Base-by-base conservation (phyloP, 371 early-diverging fungal genomes). In the Rhizopus stolonifer region DNA sequence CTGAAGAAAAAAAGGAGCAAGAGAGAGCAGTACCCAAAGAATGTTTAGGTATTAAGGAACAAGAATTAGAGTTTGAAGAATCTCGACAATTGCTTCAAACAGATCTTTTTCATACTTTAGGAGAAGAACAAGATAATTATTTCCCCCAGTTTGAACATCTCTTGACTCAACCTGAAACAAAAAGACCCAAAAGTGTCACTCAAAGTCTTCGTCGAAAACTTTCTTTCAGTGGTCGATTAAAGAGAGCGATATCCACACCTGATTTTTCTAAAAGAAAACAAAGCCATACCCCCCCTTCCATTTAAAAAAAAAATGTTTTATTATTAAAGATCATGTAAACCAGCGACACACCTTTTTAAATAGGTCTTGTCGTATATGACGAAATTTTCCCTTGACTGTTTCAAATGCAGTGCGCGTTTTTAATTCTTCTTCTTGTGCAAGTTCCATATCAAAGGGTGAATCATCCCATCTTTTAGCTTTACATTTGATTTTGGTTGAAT, bases 1-100 rank as follows among this genome's bases (percentile, higher is more conserved):
- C 52, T 4, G 53, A 54, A 24, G 26, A 54, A 45, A 26, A 36
- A 17, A 42, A 56, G 39, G 56, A 52, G 4, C 29, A 29, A 29
- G 29, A 29, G 11, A 11, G 11, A 29, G 11, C 6, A 11, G 29
- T 9, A 29, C 29, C 6, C 29, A 29, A 29, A 29, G 36, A 36
- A 15, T 0, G 36, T 8, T 14, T 36, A 36, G 36, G 36, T 14
- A 36, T 36, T 36, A 11, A 14, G n/a, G 36, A 36, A 36, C 36
- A 36, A 36, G 36, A 36, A 36, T 14, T 36, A 14, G 36, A 36
- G 14, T 36, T 36, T 36, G 36, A 36, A 15, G 36, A 36, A 36
- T 36, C 36, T 0, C 36, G 36, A 36, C 9, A 36, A 4, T 11
- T 36, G 36, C 36, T 36, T 15, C 36, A 36, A 5, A 36, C 4